phyloP scores from a whole-genome alignment of 208 protist species.

The Leptomonas pyrrhocoris region DNA sequence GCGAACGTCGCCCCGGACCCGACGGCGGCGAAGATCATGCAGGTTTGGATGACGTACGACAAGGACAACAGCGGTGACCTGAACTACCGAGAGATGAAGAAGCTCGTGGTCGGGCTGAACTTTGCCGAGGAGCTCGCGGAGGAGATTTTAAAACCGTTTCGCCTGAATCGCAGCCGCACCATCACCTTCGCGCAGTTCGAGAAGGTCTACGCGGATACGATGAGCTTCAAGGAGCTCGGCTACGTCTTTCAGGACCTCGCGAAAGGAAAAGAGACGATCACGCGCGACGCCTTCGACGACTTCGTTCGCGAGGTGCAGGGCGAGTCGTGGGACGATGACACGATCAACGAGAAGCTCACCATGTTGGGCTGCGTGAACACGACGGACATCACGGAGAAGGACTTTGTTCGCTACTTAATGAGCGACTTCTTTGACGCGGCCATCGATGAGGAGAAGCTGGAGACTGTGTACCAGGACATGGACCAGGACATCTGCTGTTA shows the following conservation, averaged over 20 bases:
- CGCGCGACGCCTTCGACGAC: slow-evolving; percentile 42
- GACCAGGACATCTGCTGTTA: slow-evolving; percentile 79
- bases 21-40: slow-evolving; percentile 67
- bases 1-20: slow-evolving; percentile 35
- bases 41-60: slow-evolving; percentile 74
- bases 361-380: slow-evolving; percentile 43
- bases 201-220: slow-evolving; percentile 43
- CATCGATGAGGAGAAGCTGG: slow-evolving; percentile 36
- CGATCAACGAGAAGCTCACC: slow-evolving; percentile 43
- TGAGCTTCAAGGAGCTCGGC: slow-evolving; percentile 56
- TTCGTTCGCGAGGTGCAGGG: slow-evolving; percentile 56
- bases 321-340: slow-evolving; percentile 39
- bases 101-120: slow-evolving; percentile 51
- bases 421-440: slow-evolving; percentile 38
- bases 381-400: slow-evolving; percentile 29
- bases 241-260: slow-evolving; percentile 52
- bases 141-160: slow-evolving; percentile 40
- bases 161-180: slow-evolving; percentile 20
- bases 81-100: slow-evolving; percentile 44
- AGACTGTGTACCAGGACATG: slow-evolving; percentile 85
- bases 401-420: slow-evolving; percentile 55
- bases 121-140: slow-evolving; percentile 48
- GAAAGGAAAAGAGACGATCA: slow-evolving; percentile 34
- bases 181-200: slow-evolving; percentile 56
- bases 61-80: slow-evolving; percentile 66